Conservation (phyloP, 768 basidiomycete genomes). For the Leucocoprinus birnbaumii region DNA sequence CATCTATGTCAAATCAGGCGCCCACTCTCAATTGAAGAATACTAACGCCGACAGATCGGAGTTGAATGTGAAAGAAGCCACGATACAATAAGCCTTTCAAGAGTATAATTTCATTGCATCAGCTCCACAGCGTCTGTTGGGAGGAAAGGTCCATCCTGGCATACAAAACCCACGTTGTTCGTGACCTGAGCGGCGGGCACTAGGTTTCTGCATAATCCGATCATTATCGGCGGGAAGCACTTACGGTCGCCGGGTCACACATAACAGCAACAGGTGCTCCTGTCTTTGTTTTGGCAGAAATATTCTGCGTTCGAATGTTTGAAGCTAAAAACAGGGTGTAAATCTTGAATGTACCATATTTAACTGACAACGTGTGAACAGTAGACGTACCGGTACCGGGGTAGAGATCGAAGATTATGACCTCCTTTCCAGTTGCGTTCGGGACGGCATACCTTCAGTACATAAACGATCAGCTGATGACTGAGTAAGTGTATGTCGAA, state of each 20-base stretch:
- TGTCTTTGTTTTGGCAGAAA: constrained; percentile 44
- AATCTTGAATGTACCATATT: not conserved
- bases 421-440: constrained; percentile 57
- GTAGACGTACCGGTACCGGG: constrained; percentile 42
- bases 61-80: too few species aligned
- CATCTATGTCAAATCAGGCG: too few species aligned
- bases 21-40: too few species aligned
- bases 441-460: constrained; percentile 39
- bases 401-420: constrained; percentile 55
- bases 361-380: not conserved
- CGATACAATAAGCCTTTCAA: too few species aligned
- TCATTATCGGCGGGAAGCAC: constrained; percentile 11
- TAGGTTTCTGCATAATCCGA: not conserved
- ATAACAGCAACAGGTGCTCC: constrained; percentile 42
- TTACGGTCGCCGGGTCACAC: constrained; percentile 51
- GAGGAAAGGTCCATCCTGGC: constrained; percentile 42
- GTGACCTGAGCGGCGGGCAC: constrained; percentile 30
- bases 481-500: too few species aligned
- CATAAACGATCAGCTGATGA: not conserved
- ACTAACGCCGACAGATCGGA: too few species aligned
- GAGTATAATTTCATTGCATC: too few species aligned
- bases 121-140: constrained; percentile 21
- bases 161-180: constrained; percentile 48
- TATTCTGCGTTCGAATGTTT: constrained; percentile 47
- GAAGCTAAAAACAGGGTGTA: constrained; percentile 27